Conservation (phyloP, 2,329 filamentous ascomycete species). For the Ramularia endophylla region DNA sequence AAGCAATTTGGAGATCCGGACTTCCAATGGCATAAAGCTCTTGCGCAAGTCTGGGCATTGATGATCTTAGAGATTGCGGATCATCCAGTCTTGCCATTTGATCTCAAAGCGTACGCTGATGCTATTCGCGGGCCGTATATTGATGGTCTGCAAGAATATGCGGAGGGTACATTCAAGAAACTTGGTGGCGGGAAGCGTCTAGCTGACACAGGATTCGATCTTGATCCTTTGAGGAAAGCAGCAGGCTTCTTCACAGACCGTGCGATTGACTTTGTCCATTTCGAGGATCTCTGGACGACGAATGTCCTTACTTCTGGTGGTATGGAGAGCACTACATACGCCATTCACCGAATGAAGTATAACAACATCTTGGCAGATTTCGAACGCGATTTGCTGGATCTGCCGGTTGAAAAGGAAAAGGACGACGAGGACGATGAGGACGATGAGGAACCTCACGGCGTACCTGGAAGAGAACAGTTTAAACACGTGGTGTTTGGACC, state of each 20-base stretch:
- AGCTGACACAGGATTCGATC: constrained; percentile 46
- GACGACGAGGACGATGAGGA: constrained; percentile 10
- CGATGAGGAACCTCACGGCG: constrained; percentile 26
- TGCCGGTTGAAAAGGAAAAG: constrained; percentile 40
- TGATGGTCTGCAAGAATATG: constrained; percentile 58
- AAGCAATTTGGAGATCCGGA: constrained; percentile 66
- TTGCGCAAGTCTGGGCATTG: constrained; percentile 74
- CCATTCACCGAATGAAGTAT: constrained; percentile 62
- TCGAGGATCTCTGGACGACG: constrained; percentile 72
- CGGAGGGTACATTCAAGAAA: constrained; percentile 27
- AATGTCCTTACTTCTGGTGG: constrained; percentile 62
- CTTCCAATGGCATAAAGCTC: constrained; percentile 71
- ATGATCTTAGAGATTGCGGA: constrained; percentile 83
- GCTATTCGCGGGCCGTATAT: constrained; percentile 57
- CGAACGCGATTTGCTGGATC: constrained; percentile 75
- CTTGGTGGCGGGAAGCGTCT: constrained; percentile 4
- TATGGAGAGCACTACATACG: constrained; percentile 66
- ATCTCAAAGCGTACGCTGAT: constrained; percentile 66
- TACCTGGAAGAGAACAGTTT: constrained; percentile 84
- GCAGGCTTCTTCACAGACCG: constrained; percentile 54
- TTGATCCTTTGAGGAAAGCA: constrained; percentile 58
- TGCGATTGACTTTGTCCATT: constrained; percentile 62
- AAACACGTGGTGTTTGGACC: constrained; percentile 90
- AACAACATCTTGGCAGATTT: constrained; percentile 76
- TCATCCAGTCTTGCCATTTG: constrained; percentile 73